phyloP scores from a whole-genome alignment of 2,329 filamentous ascomycete species.

The Zasmidium angulare region DNA sequence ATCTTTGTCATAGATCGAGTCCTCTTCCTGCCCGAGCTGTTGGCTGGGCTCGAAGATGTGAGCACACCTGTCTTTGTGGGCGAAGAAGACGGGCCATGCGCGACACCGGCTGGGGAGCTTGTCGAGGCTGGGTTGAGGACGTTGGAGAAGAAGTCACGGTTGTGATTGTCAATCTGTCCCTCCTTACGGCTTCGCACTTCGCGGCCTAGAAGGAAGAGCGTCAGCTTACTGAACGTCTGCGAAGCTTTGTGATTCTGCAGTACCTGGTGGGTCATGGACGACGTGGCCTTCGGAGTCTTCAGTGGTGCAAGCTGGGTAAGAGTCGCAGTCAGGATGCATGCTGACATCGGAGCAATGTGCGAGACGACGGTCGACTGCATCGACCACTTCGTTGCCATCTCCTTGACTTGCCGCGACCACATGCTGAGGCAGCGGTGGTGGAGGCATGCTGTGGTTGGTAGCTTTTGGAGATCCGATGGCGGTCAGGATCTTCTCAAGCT shows the following conservation, averaged over 20 bases:
- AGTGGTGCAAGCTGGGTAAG: slow-evolving; percentile 31
- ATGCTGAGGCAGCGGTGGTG: slow-evolving; percentile 28
- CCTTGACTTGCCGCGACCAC: slow-evolving; percentile 4
- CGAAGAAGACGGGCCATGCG: background rate
- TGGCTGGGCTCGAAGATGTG: slow-evolving; percentile 13
- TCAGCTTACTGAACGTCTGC: background rate
- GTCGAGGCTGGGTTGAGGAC: slow-evolving; percentile 18
- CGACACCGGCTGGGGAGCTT: slow-evolving; percentile 6
- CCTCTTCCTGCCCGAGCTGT: slow-evolving; percentile 27
- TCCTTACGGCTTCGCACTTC: slow-evolving; percentile 30
- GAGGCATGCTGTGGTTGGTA: slow-evolving; percentile 21
- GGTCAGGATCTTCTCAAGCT: slow-evolving; percentile 28
- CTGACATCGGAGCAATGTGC: slow-evolving; percentile 33
- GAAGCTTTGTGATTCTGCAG: background rate
- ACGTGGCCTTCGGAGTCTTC: slow-evolving; percentile 29
- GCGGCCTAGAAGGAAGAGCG: slow-evolving; percentile 16
- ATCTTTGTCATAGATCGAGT: slow-evolving; percentile 26
- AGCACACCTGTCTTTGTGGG: background rate
- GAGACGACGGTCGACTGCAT: slow-evolving; percentile 15
- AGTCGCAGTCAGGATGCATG: slow-evolving; percentile 34
- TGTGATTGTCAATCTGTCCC: slow-evolving; percentile 18
- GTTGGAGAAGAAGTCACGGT: slow-evolving; percentile 29
- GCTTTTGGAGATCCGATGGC: slow-evolving; percentile 17
- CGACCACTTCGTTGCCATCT: slow-evolving; percentile 3
- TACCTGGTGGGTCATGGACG: slow-evolving; percentile 20